These are phyloP conservation scores for Melampsora americana DNA, from an alignment of 1,284 basidiomycete genomes.

Conservation along the genomic window DNA sequence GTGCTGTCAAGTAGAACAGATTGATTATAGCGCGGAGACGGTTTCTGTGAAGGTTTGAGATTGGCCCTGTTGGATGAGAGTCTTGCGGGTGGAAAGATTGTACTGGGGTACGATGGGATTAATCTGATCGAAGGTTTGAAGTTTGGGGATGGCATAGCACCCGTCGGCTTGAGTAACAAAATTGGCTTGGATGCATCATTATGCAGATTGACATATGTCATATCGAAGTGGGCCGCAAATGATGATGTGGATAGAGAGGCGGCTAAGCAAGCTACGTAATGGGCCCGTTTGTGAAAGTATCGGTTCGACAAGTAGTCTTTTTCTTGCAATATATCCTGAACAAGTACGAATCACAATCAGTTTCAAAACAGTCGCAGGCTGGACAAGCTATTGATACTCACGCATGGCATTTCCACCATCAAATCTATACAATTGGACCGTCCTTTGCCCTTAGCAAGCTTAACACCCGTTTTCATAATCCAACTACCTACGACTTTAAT, in stretches of 20 bases:
- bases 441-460: slow-evolving; percentile 50
- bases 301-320: slow-evolving; percentile 89
- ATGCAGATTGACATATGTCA: slow-evolving; percentile 63
- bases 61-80: slow-evolving; percentile 65
- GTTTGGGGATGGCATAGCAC: slow-evolving; percentile 49
- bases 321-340: slow-evolving; percentile 76
- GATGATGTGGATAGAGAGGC: slow-evolving; percentile 60
- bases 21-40: slow-evolving; percentile 69
- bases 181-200: slow-evolving; percentile 69
- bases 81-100: slow-evolving; percentile 66
- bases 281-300: slow-evolving; percentile 88
- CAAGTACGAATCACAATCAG: neutral
- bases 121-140: slow-evolving; percentile 54
- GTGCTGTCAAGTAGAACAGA: slow-evolving; percentile 69
- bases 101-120: slow-evolving; percentile 76
- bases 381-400: slow-evolving; percentile 2
- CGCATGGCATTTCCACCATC: slow-evolving; percentile 44
- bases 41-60: slow-evolving; percentile 66
- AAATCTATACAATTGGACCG: slow-evolving; percentile 52
- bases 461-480: slow-evolving; percentile 50
- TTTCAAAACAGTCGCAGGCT: neutral
- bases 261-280: slow-evolving; percentile 80
- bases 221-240: slow-evolving; percentile 61
- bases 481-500: slow-evolving; percentile 54
- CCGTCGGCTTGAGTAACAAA: slow-evolving; percentile 63